Evolutionary conservation across 2,329 filamentous ascomycete species (phyloP).

Genomic region (Cytospora leucostoma): DNA sequence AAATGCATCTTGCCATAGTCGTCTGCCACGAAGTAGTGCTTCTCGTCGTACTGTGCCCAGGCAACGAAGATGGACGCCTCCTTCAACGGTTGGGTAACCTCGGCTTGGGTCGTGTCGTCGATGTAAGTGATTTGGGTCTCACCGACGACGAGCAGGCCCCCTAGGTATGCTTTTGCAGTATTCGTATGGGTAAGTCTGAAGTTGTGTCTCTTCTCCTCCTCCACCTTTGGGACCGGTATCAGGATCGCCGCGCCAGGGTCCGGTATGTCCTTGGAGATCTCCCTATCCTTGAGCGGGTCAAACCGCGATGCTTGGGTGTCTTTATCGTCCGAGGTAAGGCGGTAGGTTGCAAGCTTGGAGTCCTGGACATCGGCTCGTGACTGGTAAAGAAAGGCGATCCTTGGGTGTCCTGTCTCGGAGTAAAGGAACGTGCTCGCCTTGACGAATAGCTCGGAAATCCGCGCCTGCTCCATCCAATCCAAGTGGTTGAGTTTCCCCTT

Average conservation of each 20-base stretch:
- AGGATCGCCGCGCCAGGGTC: constrained; percentile 61
- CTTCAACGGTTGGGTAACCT: constrained; percentile 64
- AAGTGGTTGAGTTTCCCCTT: constrained; percentile 49
- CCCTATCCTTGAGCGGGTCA: constrained; percentile 55
- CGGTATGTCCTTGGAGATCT: constrained; percentile 53
- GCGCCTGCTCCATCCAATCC: constrained; percentile 55
- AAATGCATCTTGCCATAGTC: constrained; percentile 86
- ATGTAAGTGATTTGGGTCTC: constrained; percentile 85
- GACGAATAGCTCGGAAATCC: constrained; percentile 61
- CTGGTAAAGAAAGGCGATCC: constrained; percentile 61
- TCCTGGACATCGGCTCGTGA: constrained; percentile 53
- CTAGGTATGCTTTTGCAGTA: constrained; percentile 58
- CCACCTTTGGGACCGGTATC: constrained; percentile 60
- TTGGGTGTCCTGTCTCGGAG: constrained; percentile 59
- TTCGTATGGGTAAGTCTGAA: constrained; percentile 52
- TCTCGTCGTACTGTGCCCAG: constrained; percentile 82
- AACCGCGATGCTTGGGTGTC: constrained; percentile 57
- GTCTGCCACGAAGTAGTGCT: constrained; percentile 84
- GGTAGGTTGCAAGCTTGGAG: constrained; percentile 59
- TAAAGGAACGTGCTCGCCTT: constrained; percentile 59
- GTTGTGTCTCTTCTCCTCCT: constrained; percentile 62
- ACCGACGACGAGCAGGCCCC: constrained; percentile 73
- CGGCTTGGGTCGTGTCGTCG: constrained; percentile 71
- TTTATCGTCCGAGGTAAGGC: constrained; percentile 59
- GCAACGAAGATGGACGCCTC: constrained; percentile 86